These are phyloP conservation scores for Rhizopus delemar DNA, from an alignment of 371 early-diverging fungal species.

Conservation along the genomic window DNA sequence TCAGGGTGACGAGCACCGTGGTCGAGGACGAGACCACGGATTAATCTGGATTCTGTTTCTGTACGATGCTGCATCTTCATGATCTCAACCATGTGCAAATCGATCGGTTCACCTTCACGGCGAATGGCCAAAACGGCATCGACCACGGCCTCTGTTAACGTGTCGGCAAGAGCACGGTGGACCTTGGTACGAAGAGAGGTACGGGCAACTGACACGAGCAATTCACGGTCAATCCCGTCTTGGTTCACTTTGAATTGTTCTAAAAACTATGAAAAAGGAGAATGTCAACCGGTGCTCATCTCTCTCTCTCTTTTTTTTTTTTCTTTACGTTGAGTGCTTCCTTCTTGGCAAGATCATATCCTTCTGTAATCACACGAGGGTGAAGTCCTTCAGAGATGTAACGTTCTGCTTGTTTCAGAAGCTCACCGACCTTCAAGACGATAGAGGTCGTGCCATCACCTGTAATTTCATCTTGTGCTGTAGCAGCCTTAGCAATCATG, in stretches of 20 bases:
- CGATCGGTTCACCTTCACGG: constrained; percentile 82
- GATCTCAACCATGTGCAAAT: constrained; percentile 99
- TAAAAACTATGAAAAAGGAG: constrained; percentile 68
- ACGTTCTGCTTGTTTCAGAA: constrained; percentile 95
- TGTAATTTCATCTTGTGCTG: constrained; percentile 97
- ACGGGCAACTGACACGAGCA: constrained; percentile 90
- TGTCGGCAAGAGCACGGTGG: constrained; percentile 85
- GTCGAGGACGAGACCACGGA: constrained; percentile 98
- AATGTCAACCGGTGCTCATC: background rate
- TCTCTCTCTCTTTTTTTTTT: no score
- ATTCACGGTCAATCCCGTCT: constrained; percentile 84
- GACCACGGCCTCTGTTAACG: constrained; percentile 93
- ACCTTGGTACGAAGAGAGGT: constrained; percentile 97
- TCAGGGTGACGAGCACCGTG: constrained; percentile 99
- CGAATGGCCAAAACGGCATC: constrained; percentile 93
- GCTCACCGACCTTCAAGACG: constrained; percentile 95
- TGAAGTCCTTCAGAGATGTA: constrained; percentile 97
- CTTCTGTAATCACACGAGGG: constrained; percentile 95
- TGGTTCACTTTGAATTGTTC: constrained; percentile 76
- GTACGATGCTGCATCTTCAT: constrained; percentile 99
- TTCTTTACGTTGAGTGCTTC: constrained; percentile 80
- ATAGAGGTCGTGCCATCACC: constrained; percentile 99
- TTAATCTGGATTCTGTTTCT: constrained; percentile 91
- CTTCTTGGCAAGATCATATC: constrained; percentile 95
- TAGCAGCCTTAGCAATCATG: constrained; percentile 98